phyloP scores from a whole-genome alignment of 192 early-diverging fungal species.

The Anaeromyces robustus region DNA sequence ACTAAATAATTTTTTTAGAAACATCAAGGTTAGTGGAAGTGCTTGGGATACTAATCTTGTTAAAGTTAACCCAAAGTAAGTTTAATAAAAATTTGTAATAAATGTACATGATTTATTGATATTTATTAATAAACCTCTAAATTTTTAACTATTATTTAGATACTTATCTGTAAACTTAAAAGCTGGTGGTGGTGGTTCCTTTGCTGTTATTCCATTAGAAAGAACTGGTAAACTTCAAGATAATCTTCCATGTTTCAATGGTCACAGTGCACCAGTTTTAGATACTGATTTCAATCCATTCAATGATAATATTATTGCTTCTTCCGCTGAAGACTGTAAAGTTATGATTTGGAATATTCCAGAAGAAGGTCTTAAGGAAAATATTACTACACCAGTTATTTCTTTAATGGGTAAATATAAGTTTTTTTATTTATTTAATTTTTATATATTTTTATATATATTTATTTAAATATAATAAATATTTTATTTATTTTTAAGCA shows the following conservation, averaged over 20 bases:
- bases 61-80: slow-evolving; percentile 71
- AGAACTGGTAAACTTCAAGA: slow-evolving; percentile 72
- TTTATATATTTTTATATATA: too few species aligned
- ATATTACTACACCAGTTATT: slow-evolving; percentile 59
- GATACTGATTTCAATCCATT: slow-evolving; percentile 98
- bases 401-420: slow-evolving; percentile 76
- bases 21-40: slow-evolving; percentile 52
- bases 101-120: too few species aligned
- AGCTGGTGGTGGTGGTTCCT: slow-evolving; percentile 64
- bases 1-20: not conserved
- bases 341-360: slow-evolving; percentile 95
- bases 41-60: slow-evolving; percentile 99
- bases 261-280: slow-evolving; percentile 84
- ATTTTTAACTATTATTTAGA: slow-evolving; percentile 37
- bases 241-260: slow-evolving; percentile 76
- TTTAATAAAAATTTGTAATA: too few species aligned
- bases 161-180: slow-evolving; percentile 42
- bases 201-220: slow-evolving; percentile 78
- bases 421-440: too few species aligned
- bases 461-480: too few species aligned
- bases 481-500: too few species aligned
- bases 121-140: too few species aligned
- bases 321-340: slow-evolving; percentile 55
- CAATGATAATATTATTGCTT: slow-evolving; percentile 91
- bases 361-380: slow-evolving; percentile 47